Conservation (phyloP, 176 grass and related monocot species). For the Raddia guianensis region DNA sequence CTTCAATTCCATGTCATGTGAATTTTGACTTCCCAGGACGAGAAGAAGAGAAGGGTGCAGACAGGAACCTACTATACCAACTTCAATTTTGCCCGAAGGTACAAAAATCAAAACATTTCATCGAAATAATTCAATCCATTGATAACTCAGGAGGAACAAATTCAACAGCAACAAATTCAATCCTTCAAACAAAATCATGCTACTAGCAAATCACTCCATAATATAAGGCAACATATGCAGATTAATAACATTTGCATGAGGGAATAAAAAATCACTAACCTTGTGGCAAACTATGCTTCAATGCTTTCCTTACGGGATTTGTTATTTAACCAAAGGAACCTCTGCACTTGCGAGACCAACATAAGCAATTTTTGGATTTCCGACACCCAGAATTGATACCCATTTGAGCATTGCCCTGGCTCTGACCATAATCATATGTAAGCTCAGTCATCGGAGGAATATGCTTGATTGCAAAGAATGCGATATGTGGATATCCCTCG, state of each 20-base stretch:
- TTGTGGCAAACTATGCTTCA: constrained; percentile 13
- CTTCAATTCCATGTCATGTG: neutral
- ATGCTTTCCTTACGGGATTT: neutral
- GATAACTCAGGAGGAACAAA: neutral
- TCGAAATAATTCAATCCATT: constrained; percentile 1
- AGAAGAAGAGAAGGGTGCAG: neutral
- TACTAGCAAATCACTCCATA: neutral
- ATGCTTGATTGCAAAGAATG: constrained; percentile 84
- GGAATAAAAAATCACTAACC: neutral
- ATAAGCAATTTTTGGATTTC: constrained; percentile 61
- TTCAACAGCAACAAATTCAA: neutral
- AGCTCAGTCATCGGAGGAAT: constrained; percentile 91
- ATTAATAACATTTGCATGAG: neutral
- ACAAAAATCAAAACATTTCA: neutral
- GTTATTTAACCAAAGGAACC: constrained; percentile 63
- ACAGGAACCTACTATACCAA: neutral
- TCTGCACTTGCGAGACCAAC: constrained; percentile 66
- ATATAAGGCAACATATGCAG: neutral
- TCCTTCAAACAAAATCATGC: neutral
- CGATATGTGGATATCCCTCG: constrained; percentile 68
- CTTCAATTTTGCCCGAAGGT: neutral
- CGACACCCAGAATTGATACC: constrained; percentile 28
- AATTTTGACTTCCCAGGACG: neutral
- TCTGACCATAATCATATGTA: constrained; percentile 83
- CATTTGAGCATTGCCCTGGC: constrained; percentile 41